Evolutionary conservation across 345 rosid genomes (phyloP).

Genomic region (Populus simonii): DNA sequence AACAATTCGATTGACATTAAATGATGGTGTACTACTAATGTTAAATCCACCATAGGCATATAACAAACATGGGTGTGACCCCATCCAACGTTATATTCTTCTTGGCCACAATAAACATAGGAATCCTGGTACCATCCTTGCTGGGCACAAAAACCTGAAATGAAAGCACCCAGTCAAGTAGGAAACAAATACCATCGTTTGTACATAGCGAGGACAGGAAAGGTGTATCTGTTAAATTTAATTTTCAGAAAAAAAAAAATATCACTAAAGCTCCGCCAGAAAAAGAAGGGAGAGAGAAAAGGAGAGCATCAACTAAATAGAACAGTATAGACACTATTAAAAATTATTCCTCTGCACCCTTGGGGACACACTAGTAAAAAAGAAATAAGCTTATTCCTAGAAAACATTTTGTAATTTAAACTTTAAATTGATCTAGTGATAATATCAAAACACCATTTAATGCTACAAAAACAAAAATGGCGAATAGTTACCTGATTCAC

Average conservation of each 20-base stretch:
- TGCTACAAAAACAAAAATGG: not conserved
- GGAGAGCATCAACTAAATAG: not conserved
- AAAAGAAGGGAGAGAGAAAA: not conserved
- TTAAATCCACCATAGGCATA: conserved; percentile 94
- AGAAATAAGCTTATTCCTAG: not conserved
- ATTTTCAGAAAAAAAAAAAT: not conserved
- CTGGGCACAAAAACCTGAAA: conserved; percentile 73
- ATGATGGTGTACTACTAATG: conserved; percentile 66
- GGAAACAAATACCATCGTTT: not conserved
- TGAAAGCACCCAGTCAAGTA: conserved; percentile 9
- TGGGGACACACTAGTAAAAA: not conserved
- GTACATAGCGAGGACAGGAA: not conserved
- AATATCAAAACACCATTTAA: not conserved
- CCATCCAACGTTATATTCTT: conserved; percentile 64
- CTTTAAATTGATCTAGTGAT: not conserved
- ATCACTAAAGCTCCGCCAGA: not conserved
- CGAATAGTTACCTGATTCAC: conserved; percentile 64
- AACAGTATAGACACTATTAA: not conserved
- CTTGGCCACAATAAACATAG: conserved; percentile 68
- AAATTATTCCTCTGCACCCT: no score
- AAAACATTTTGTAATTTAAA: not conserved
- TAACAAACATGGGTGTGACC: conserved; percentile 80
- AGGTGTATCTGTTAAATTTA: not conserved
- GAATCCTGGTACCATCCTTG: conserved; percentile 80
- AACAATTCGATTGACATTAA: conserved; percentile 60